These are phyloP conservation scores for Yamadazyma triangularis DNA, from an alignment of 1,139 yeast genomes.

Conservation along the genomic window DNA sequence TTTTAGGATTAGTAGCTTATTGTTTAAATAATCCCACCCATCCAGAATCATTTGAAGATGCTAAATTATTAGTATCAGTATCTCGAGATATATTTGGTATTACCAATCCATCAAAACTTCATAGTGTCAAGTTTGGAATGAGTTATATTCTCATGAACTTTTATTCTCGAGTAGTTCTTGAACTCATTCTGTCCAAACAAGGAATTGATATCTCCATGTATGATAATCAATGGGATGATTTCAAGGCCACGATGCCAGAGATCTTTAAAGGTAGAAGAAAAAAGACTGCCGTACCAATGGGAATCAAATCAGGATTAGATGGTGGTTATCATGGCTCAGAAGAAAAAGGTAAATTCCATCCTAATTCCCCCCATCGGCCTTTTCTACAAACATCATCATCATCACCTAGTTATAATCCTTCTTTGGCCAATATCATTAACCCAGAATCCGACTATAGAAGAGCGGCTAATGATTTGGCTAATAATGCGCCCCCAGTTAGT, in stretches of 20 bases:
- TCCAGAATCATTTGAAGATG: slow-evolving; percentile 26
- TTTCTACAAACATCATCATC: slow-evolving; percentile 3
- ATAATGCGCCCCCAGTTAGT: not conserved
- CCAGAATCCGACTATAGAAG: slow-evolving; percentile 1
- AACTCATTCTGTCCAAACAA: slow-evolving; percentile 11
- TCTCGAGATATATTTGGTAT: slow-evolving; percentile 15
- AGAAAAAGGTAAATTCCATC: not conserved
- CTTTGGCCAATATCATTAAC: slow-evolving; percentile 20
- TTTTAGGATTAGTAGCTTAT: slow-evolving; percentile 26
- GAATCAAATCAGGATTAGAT: slow-evolving; percentile 2
- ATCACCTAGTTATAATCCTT: slow-evolving; percentile 21
- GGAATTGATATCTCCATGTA: slow-evolving; percentile 1
- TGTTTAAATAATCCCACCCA: slow-evolving; percentile 29
- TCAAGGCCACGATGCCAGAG: slow-evolving; percentile 10
- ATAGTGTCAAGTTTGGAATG: slow-evolving; percentile 11
- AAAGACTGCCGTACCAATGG: slow-evolving; percentile 2
- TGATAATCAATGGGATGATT: slow-evolving; percentile 5
- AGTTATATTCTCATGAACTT: slow-evolving; percentile 17
- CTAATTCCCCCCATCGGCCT: too few relatives aligned
- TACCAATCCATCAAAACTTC: slow-evolving; percentile 2
- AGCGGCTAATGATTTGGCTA: not conserved
- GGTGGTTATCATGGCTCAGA: too few relatives aligned
- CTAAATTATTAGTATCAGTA: slow-evolving; percentile 24
- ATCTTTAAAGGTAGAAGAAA: slow-evolving; percentile 4
- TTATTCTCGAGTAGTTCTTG: slow-evolving; percentile 17